These are phyloP conservation scores for Trebouxia sp. DNA, from an alignment of 139 green algal species.

Conservation along the genomic window DNA sequence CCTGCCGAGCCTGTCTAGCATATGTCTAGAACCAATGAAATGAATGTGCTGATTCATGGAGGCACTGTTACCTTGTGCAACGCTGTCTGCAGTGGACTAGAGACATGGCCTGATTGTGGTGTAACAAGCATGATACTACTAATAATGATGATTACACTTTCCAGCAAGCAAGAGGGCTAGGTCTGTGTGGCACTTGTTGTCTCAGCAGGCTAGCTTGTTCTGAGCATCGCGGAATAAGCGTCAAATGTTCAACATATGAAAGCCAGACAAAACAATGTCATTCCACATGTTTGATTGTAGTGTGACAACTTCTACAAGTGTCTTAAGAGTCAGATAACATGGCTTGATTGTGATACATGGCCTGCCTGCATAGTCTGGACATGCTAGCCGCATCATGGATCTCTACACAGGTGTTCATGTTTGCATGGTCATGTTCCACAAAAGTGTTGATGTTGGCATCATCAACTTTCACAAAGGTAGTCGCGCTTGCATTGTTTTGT, in stretches of 20 bases:
- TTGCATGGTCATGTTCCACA: no score
- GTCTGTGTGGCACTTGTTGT: background rate
- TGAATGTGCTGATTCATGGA: background rate
- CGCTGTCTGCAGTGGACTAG: background rate
- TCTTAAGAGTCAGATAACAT: no score
- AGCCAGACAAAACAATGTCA: no score
- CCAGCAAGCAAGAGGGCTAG: background rate
- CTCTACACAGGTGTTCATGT: background rate
- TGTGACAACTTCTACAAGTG: no score
- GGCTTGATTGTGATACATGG: background rate
- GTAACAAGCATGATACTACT: background rate
- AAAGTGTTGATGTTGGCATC: no score
- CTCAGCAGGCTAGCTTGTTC: background rate
- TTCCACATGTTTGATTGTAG: no score
- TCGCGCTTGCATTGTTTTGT: no score
- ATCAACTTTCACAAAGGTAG: no score
- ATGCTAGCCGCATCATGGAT: background rate
- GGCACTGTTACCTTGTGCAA: background rate
- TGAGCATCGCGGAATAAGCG: background rate
- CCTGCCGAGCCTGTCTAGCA: no score
- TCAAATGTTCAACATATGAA: background rate
- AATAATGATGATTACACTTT: background rate
- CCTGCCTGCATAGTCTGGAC: background rate
- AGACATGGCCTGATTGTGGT: background rate
- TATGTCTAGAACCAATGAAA: background rate